A percentile compares a stretch with the other conserved stretches of the same genome.
phyloP scores from a whole-genome alignment of 2,329 filamentous ascomycete genomes.

The Hypoxylon sp. region DNA sequence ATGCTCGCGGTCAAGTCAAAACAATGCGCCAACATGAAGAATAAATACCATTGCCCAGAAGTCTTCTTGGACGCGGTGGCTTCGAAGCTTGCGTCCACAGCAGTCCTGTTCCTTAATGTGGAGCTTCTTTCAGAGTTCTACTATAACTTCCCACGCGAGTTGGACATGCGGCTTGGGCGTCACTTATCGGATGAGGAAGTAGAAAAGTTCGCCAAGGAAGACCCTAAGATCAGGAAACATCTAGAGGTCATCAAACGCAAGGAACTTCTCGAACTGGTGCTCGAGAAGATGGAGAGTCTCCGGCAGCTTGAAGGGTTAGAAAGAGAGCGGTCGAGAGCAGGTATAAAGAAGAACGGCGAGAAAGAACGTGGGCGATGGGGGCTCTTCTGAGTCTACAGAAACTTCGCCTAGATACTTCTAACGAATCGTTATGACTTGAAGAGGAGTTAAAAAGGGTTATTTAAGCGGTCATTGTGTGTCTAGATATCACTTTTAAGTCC shows the following conservation, averaged over 20 bases:
- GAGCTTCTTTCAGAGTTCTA: constrained; percentile 97
- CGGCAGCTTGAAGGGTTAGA: constrained; percentile 84
- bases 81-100: constrained; percentile 92
- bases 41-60: constrained; percentile 97
- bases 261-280: constrained; percentile 89
- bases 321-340: constrained; percentile 62
- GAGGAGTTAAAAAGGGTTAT: constrained; percentile 38
- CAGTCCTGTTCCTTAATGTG: constrained; percentile 96
- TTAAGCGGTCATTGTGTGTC: constrained; percentile 33
- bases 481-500: constrained; percentile 38
- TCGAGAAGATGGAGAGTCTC: constrained; percentile 95
- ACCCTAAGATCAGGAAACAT: constrained; percentile 88
- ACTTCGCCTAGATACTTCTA: constrained; percentile 17
- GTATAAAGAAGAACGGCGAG: constrained; percentile 48
- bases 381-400: constrained; percentile 56
- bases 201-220: constrained; percentile 91
- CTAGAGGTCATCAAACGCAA: constrained; percentile 93
- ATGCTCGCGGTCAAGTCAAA: constrained; percentile 89
- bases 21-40: constrained; percentile 84
- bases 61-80: constrained; percentile 98
- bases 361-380: constrained; percentile 65
- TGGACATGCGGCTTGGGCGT: constrained; percentile 87
- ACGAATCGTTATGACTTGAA: constrained; percentile 41
- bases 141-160: constrained; percentile 94
- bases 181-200: constrained; percentile 83